Evolutionary conservation across 2,329 filamentous ascomycete genomes (phyloP).

Genomic region (Arthrobotrys conoides): DNA sequence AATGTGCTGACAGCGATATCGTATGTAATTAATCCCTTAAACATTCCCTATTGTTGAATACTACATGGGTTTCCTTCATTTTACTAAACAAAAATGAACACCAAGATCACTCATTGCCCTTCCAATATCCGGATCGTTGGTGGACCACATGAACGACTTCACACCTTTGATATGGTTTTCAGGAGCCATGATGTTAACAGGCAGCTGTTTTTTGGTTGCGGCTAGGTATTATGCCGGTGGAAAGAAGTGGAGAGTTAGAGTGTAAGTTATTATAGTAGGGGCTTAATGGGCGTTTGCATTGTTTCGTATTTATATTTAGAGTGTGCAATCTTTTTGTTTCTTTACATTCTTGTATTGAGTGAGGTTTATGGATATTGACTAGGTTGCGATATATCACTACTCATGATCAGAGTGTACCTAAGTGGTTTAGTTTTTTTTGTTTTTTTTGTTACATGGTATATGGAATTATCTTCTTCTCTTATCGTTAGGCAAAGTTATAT

Average conservation of each 20-base stretch:
- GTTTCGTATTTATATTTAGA: constrained; percentile 11
- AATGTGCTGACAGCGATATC: constrained; percentile 55
- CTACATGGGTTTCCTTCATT: neutral
- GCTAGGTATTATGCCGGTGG: constrained; percentile 55
- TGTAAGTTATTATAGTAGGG: neutral
- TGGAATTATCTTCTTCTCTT: too few species aligned
- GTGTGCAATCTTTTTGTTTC: neutral
- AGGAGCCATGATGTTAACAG: constrained; percentile 50
- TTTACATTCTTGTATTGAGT: neutral
- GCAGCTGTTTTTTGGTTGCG: constrained; percentile 47
- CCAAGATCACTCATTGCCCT: constrained; percentile 49
- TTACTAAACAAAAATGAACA: neutral
- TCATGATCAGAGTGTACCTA: neutral
- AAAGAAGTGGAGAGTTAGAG: constrained; percentile 44
- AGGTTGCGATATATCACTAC: neutral
- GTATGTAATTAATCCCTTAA: constrained; percentile 13
- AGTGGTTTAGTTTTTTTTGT: too few species aligned
- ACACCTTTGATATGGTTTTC: constrained; percentile 55
- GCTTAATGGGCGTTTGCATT: neutral
- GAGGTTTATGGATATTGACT: neutral
- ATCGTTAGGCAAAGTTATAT: too few species aligned
- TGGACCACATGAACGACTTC: constrained; percentile 42
- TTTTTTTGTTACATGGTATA: too few species aligned
- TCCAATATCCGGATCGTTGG: constrained; percentile 48
- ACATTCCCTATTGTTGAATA: neutral